phyloP scores from a whole-genome alignment of 2,329 filamentous ascomycete genomes.

The Chaetomiaceae sp. region DNA sequence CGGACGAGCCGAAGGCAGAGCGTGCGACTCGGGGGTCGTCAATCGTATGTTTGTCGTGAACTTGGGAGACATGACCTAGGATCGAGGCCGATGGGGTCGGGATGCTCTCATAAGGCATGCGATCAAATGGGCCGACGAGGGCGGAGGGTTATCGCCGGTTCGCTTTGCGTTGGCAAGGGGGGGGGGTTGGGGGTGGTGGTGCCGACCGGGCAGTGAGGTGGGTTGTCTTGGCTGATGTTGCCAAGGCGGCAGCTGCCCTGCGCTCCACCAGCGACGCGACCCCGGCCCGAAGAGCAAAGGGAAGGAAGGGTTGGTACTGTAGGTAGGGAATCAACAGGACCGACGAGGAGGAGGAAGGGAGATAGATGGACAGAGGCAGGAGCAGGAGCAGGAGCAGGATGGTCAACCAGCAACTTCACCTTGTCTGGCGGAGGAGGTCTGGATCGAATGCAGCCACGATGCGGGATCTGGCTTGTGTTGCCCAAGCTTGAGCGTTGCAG shows the following conservation, averaged over 20 bases:
- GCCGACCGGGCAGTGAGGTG: background rate
- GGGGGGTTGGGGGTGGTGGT: background rate
- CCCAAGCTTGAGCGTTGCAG: too few species aligned
- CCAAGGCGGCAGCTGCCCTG: constrained; percentile 18
- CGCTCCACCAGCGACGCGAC: constrained; percentile 4
- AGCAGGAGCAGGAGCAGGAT: too few species aligned
- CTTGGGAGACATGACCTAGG: constrained; percentile 13
- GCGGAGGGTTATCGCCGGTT: background rate
- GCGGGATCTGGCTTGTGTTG: background rate
- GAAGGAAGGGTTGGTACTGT: too few species aligned
- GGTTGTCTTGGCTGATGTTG: constrained; percentile 18
- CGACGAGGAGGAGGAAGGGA: background rate
- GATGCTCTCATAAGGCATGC: constrained; percentile 7
- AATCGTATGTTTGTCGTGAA: background rate
- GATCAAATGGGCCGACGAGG: background rate
- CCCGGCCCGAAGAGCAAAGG: background rate
- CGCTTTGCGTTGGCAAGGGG: background rate
- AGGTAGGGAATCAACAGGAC: background rate
- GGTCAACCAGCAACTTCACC: too few species aligned
- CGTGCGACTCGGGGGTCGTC: constrained; percentile 6
- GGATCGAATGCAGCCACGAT: background rate
- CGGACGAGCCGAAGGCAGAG: background rate
- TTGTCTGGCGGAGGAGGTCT: too few species aligned
- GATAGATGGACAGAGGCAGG: background rate
- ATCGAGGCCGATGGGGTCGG: background rate